A percentile compares a stretch with the other conserved stretches of the same genome.
Evolutionary conservation across 805 yeast genomes (phyloP).

Genomic region (Gaillardinia entomophila): DNA sequence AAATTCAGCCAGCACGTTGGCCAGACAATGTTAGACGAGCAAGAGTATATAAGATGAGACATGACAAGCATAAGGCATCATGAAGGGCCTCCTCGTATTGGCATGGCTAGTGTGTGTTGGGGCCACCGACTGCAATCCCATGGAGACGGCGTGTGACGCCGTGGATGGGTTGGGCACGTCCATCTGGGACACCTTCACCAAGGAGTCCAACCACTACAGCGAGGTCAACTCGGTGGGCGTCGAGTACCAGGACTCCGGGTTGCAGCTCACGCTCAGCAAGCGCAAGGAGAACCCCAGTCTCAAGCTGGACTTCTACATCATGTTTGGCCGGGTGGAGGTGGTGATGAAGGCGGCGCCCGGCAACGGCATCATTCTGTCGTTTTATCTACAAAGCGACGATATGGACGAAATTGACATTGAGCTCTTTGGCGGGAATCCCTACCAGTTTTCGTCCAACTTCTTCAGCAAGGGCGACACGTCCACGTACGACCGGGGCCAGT

Average conservation of each 20-base stretch:
- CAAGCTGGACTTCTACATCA: slow-evolving; percentile 72
- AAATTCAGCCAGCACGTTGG: too few species aligned
- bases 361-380: slow-evolving; percentile 71
- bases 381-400: slow-evolving; percentile 77
- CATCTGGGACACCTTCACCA: slow-evolving; percentile 46
- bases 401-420: slow-evolving; percentile 87
- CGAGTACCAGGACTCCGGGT: slow-evolving; percentile 49
- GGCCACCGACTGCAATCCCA: slow-evolving; percentile 18
- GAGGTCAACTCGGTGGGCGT: slow-evolving; percentile 35
- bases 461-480: slow-evolving; percentile 77
- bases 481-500: slow-evolving; percentile 76
- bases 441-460: slow-evolving; percentile 71
- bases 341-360: slow-evolving; percentile 70
- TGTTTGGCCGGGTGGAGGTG: slow-evolving; percentile 84
- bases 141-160: slow-evolving; percentile 16
- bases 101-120: slow-evolving; percentile 3
- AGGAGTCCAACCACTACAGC: slow-evolving; percentile 39
- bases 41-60: too few species aligned
- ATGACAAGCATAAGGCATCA: too few species aligned
- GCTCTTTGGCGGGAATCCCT: slow-evolving; percentile 76
- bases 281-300: slow-evolving; percentile 75
- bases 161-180: slow-evolving; percentile 62
- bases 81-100: background rate
- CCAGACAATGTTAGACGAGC: too few species aligned
- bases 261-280: slow-evolving; percentile 51